phyloP scores from a whole-genome alignment of 2,329 filamentous ascomycete genomes.

The Pseudophaeomoniella oleicola region DNA sequence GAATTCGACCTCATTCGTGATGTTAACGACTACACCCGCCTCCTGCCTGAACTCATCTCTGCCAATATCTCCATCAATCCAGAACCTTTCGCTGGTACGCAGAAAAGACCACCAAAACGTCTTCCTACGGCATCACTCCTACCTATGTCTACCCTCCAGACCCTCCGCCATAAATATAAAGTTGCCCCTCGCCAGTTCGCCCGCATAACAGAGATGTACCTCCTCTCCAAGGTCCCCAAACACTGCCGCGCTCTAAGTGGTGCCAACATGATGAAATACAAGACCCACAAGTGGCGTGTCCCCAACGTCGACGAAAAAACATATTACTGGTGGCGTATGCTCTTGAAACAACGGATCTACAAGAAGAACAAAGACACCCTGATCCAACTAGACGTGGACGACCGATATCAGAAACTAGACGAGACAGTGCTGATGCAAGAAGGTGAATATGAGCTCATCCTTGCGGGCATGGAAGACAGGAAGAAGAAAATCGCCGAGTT shows the following conservation, averaged over 20 bases:
- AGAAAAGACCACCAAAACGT: conserved; percentile 19
- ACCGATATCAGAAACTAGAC: conserved; percentile 45
- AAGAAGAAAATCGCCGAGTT: conserved; percentile 6
- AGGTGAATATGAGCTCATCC: conserved; percentile 39
- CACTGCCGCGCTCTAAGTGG: conserved; percentile 30
- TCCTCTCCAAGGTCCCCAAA: conserved; percentile 40
- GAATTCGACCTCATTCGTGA: conserved; percentile 52
- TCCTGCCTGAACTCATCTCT: conserved; percentile 36
- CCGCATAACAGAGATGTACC: conserved; percentile 47
- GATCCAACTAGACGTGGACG: conserved; percentile 41
- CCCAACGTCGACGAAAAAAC: conserved; percentile 40
- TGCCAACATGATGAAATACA: conserved; percentile 36
- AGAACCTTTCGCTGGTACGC: conserved; percentile 20
- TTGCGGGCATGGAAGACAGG: conserved; percentile 18
- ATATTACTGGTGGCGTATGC: conserved; percentile 52
- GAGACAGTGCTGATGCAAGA: conserved; percentile 42
- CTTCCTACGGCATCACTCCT: conserved; percentile 40
- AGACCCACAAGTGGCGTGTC: conserved; percentile 28
- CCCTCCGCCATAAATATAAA: conserved; percentile 38
- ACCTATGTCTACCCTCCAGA: conserved; percentile 32
- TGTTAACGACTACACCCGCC: conserved; percentile 42
- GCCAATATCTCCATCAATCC: conserved; percentile 32
- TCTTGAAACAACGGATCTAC: conserved; percentile 48
- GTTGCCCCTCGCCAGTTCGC: conserved; percentile 48
- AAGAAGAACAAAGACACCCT: conserved; percentile 45